These are phyloP conservation scores for Elaeis oleifera DNA, from an alignment of 202 grass and related monocot species.

Conservation along the genomic window DNA sequence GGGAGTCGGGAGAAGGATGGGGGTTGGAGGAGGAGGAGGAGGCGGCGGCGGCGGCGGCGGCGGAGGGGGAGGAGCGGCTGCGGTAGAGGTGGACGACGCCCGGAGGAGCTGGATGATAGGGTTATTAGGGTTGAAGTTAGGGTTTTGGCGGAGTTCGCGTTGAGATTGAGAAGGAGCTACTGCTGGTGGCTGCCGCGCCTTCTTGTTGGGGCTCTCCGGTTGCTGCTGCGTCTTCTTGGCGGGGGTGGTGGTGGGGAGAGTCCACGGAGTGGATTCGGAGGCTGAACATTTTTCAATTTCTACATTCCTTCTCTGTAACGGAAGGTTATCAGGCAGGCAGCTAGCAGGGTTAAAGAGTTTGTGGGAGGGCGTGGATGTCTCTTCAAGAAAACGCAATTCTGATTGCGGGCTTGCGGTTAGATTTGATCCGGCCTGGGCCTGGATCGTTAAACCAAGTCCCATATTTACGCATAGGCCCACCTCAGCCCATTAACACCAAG, in stretches of 20 bases:
- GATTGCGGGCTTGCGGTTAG: too few relatives aligned
- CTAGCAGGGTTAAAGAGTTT: too few relatives aligned
- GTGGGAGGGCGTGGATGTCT: too few relatives aligned
- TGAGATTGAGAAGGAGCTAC: background rate
- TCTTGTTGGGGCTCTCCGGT: constrained; percentile 31
- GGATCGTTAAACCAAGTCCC: too few relatives aligned
- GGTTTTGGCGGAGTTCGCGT: constrained; percentile 13
- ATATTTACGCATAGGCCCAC: too few relatives aligned
- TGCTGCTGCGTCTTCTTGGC: background rate
- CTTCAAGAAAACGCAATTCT: too few relatives aligned
- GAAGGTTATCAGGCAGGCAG: too few relatives aligned
- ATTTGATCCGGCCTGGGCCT: too few relatives aligned
- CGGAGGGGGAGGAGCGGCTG: background rate
- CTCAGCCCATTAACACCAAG: too few relatives aligned
- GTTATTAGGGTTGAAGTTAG: constrained; percentile 11
- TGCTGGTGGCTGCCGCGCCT: constrained; percentile 23
- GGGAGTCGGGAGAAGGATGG: constrained; percentile 27
- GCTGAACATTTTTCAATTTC: constrained; percentile 46
- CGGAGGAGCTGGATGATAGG: constrained; percentile 1
- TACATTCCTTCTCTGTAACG: background rate
- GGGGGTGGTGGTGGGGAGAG: constrained; percentile 5
- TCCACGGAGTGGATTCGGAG: constrained; percentile 66
- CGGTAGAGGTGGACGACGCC: constrained; percentile 21
- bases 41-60: constrained; percentile 30
- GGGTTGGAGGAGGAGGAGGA: constrained; percentile 28